Conservation (phyloP, 306 rosid species). For the Quercus dentata region DNA sequence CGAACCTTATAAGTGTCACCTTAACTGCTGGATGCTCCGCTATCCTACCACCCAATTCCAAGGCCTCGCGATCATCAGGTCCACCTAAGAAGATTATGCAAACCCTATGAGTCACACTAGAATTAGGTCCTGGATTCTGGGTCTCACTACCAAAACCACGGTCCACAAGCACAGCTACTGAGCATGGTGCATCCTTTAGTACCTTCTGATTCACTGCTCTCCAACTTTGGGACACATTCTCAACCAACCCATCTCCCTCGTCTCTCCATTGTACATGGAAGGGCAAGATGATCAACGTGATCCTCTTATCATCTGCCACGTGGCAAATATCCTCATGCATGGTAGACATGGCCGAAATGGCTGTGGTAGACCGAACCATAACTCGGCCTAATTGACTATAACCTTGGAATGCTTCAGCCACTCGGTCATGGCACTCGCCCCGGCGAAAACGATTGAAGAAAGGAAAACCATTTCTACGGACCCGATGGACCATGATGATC, state of each 20-base stretch:
- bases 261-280: slow-evolving; percentile 66
- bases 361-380: slow-evolving; percentile 55
- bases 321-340: slow-evolving; percentile 82
- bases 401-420: slow-evolving; percentile 55
- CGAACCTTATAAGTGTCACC: slow-evolving; percentile 42
- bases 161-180: slow-evolving; percentile 70
- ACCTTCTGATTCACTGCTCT: slow-evolving; percentile 69
- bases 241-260: slow-evolving; percentile 21
- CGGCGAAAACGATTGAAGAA: slow-evolving; percentile 47
- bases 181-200: slow-evolving; percentile 66
- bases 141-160: slow-evolving; percentile 47
- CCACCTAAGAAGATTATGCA: slow-evolving; percentile 79
- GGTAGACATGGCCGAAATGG: slow-evolving; percentile 58
- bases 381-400: slow-evolving; percentile 63
- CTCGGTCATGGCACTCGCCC: slow-evolving; percentile 40
- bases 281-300: slow-evolving; percentile 62
- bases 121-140: slow-evolving; percentile 19
- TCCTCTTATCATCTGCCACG: slow-evolving; percentile 72
- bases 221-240: slow-evolving; percentile 66
- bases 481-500: slow-evolving; percentile 63
- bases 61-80: slow-evolving; percentile 77
- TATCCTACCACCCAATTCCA: slow-evolving; percentile 62
- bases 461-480: slow-evolving; percentile 65
- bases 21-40: slow-evolving; percentile 57
- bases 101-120: slow-evolving; percentile 13